Evolutionary conservation across 176 grass and related monocot genomes (phyloP), one percentile per base, ranked within the genome.

Genomic region (Phoenix dactylifera): DNA sequence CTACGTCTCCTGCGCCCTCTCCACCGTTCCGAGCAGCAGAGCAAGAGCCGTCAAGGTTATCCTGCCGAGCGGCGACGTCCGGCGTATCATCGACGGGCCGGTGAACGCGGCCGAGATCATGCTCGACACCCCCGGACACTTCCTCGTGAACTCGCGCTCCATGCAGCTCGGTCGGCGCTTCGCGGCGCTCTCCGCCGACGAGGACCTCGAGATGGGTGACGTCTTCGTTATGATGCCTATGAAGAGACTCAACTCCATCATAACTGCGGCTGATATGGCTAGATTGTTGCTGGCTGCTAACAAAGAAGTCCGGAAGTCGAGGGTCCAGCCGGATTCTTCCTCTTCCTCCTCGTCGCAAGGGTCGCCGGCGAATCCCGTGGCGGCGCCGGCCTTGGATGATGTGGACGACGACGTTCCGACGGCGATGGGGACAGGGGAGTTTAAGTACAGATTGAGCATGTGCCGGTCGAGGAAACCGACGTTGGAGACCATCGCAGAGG

Each of bases 401-500:
- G 15, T 25, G n/a, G 68, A 80, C 1, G 75, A 80, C 15, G 79
- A 83, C 29, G 76, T n/a, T n/a, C 66, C 60, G 15, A 54, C 55
- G 0, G 83, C 71, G 4, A 76, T 64, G 25, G 81, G 85, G 83
- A 96, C 87, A n/a, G 71, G 56, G 16, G 80, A 82, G 76, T 85
- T 98, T 57, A 98, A 74, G 62, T 81, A 92, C 10, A 69, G 93
- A 68, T 59, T 88, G 26, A 79, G 81, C 65, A 58, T 62, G 68
- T 54, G 76, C 7, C 72, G 82, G 59, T 88, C 81, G 15, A 83
- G 87, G 56, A 80, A 66, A 3, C 87, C 87, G 15, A 76, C 72
- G 49, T 63, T 98, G 73, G 87, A 92, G 73, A 98, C 93, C 5
- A 97, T 98, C 35, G 24, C 77, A 2, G 93, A 98, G 78, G 93